phyloP scores from a whole-genome alignment of 768 basidiomycete species.

The Tulasnella sp. region DNA sequence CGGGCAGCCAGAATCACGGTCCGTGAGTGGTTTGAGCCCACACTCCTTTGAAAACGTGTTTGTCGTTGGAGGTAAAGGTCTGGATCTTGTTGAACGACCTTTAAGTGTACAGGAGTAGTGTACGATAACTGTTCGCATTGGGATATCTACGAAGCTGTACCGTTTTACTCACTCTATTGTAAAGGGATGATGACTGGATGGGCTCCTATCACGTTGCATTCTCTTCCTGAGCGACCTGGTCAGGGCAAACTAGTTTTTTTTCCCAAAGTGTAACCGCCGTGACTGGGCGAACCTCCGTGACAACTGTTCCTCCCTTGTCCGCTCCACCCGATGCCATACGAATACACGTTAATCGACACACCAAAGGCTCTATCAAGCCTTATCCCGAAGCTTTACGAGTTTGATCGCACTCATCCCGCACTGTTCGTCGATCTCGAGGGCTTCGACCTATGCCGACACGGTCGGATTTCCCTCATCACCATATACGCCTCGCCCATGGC shows the following conservation, averaged over 20 bases:
- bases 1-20: not conserved
- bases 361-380: not conserved
- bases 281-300: too few species aligned
- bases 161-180: too few species aligned
- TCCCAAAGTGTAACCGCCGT: too few species aligned
- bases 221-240: too few species aligned
- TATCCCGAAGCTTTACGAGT: not conserved
- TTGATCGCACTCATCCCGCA: not conserved
- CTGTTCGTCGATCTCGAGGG: conserved; percentile 14
- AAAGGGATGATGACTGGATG: too few species aligned
- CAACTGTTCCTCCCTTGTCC: not conserved
- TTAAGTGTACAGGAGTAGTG: too few species aligned
- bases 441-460: conserved; percentile 12
- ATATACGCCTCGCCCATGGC: conserved; percentile 6
- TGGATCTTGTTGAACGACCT: too few species aligned
- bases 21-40: not conserved
- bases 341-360: not conserved
- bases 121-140: too few species aligned
- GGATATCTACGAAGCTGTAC: too few species aligned
- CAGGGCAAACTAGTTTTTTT: too few species aligned
- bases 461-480: conserved; percentile 10
- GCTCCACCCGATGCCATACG: not conserved
- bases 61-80: not conserved
- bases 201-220: too few species aligned
- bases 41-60: not conserved